These are phyloP conservation scores for Pyrus communis DNA, from an alignment of 306 rosid species.

Conservation along the genomic window DNA sequence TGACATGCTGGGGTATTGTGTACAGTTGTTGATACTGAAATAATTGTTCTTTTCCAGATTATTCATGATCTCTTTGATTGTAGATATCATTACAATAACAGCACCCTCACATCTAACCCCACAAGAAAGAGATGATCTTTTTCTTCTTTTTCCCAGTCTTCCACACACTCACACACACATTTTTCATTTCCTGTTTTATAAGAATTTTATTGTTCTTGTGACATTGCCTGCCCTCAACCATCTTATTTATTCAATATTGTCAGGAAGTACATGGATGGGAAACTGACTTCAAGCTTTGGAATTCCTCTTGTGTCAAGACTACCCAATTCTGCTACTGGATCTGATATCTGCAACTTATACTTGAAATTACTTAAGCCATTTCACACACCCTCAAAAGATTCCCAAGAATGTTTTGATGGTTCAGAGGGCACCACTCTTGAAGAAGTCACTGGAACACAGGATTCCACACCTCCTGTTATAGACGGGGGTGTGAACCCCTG, in stretches of 20 bases:
- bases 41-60: background rate
- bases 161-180: background rate
- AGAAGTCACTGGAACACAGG: conserved; percentile 36
- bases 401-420: conserved; percentile 27
- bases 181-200: background rate
- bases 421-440: conserved; percentile 32
- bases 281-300: conserved; percentile 60
- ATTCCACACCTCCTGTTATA: conserved; percentile 17
- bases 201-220: background rate
- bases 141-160: background rate
- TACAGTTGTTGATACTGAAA: background rate
- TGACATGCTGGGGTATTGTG: background rate
- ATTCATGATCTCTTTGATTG: background rate
- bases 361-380: conserved; percentile 58
- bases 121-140: background rate
- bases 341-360: conserved; percentile 62
- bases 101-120: background rate
- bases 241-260: conserved; percentile 27
- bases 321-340: conserved; percentile 40
- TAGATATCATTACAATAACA: background rate
- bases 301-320: conserved; percentile 71
- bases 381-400: conserved; percentile 33
- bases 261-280: conserved; percentile 75
- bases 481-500: conserved; percentile 25
- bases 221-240: conserved; percentile 5